phyloP scores from a whole-genome alignment of 2,329 filamentous ascomycete species.

The Bipolaris zeicola region DNA sequence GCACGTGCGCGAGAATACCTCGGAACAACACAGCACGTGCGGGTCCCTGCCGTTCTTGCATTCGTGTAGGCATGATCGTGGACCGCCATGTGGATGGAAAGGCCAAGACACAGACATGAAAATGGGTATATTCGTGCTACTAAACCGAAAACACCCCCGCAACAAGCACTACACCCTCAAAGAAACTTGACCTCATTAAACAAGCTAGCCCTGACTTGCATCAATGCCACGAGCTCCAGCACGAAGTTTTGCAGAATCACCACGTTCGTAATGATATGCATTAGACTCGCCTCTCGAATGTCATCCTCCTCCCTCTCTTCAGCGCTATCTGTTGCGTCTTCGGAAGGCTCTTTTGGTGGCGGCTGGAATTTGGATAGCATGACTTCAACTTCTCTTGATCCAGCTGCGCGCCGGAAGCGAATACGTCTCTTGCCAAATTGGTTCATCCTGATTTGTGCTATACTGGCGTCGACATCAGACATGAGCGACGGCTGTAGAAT shows the following conservation, averaged over 20 bases:
- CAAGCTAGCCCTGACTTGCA: constrained; percentile 56
- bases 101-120: not conserved
- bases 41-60: not conserved
- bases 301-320: constrained; percentile 32
- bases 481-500: constrained; percentile 44
- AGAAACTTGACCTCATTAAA: constrained; percentile 54
- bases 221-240: constrained; percentile 55
- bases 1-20: constrained; percentile 28
- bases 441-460: constrained; percentile 37
- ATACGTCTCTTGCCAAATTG: constrained; percentile 45
- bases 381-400: constrained; percentile 37
- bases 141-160: constrained; percentile 5
- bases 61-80: not conserved
- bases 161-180: constrained; percentile 19
- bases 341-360: constrained; percentile 35
- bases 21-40: constrained; percentile 12
- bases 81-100: not conserved
- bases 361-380: constrained; percentile 45
- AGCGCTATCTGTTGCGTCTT: constrained; percentile 22
- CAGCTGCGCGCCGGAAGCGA: constrained; percentile 37
- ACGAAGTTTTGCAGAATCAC: constrained; percentile 59
- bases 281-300: constrained; percentile 51
- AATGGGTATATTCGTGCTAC: constrained; percentile 32
- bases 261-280: constrained; percentile 58
- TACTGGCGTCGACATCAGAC: constrained; percentile 42